phyloP scores from a whole-genome alignment of 1,139 yeast species.

The Casaregolazyma suthepensis region DNA sequence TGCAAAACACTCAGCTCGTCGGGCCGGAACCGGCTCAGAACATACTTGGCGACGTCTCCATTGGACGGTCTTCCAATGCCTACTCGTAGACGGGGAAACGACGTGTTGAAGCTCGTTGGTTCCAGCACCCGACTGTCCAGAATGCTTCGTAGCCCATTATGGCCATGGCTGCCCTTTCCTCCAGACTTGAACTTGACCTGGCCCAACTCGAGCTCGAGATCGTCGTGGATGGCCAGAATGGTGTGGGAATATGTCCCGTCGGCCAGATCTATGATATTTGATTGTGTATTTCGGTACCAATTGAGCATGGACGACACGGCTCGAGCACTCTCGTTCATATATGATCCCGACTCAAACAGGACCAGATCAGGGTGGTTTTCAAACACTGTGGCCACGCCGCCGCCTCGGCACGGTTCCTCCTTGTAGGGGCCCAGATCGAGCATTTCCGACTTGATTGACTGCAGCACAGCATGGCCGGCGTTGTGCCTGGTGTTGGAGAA shows the following conservation, averaged over 20 bases:
- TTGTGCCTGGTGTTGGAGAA: conserved; percentile 66
- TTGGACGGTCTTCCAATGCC: conserved; percentile 68
- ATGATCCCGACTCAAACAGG: conserved; percentile 47
- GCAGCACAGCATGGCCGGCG: conserved; percentile 49
- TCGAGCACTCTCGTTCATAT: conserved; percentile 66
- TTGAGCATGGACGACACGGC: conserved; percentile 38
- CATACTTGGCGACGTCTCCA: conserved; percentile 54
- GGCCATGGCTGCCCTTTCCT: conserved; percentile 63
- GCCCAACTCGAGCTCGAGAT: conserved; percentile 60
- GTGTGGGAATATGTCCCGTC: conserved; percentile 1
- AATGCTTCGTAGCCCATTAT: conserved; percentile 68
- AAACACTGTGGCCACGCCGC: conserved; percentile 20
- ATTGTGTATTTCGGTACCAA: conserved; percentile 18
- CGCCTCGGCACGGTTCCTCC: conserved; percentile 12
- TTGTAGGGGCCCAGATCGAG: conserved; percentile 14
- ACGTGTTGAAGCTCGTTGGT: conserved; percentile 31
- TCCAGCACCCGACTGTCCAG: conserved; percentile 25
- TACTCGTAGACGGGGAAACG: conserved; percentile 52
- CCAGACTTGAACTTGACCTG: conserved; percentile 51
- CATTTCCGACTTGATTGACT: conserved; percentile 29
- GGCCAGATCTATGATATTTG: conserved; percentile 1
- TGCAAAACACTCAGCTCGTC: conserved; percentile 24
- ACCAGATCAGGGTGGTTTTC: conserved; percentile 29
- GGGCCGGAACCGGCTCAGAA: conserved; percentile 41
- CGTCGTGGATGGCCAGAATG: conserved; percentile 70